Evolutionary conservation across 139 green algal genomes (phyloP).

Genomic region (Chlamydomonas sphaeroides): DNA sequence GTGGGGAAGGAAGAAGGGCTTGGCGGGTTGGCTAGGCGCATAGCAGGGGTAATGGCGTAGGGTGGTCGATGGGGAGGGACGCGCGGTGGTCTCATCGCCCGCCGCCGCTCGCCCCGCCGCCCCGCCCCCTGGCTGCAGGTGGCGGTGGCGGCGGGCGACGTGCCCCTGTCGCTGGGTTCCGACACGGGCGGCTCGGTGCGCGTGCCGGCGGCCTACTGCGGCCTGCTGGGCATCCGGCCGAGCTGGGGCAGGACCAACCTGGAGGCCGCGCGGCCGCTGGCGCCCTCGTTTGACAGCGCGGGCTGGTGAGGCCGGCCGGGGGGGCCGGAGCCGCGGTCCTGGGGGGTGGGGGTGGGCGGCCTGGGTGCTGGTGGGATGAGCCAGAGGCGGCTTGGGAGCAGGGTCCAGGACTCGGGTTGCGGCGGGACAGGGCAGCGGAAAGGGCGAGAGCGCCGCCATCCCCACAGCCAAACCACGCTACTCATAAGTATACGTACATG

Average conservation of each 20-base stretch:
- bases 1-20: neutral
- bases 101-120: too few relatives aligned
- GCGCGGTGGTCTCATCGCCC: too few relatives aligned
- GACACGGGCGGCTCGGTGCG: slow-evolving; percentile 94
- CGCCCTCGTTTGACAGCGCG: slow-evolving; percentile 84
- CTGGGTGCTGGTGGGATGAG: too few relatives aligned
- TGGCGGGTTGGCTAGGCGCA: too few relatives aligned
- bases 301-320: slow-evolving; percentile 52
- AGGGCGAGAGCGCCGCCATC: too few relatives aligned
- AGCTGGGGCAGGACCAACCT: slow-evolving; percentile 82
- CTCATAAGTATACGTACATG: too few relatives aligned
- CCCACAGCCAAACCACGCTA: too few relatives aligned
- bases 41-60: too few relatives aligned
- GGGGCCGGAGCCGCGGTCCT: neutral
- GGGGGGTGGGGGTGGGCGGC: neutral
- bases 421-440: too few relatives aligned
- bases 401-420: too few relatives aligned
- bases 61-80: too few relatives aligned
- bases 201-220: slow-evolving; percentile 89
- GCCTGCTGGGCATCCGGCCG: slow-evolving; percentile 87
- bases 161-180: slow-evolving; percentile 84
- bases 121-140: slow-evolving; percentile 47
- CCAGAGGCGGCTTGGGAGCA: too few relatives aligned
- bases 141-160: slow-evolving; percentile 78
- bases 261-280: slow-evolving; percentile 70